These are phyloP conservation scores for Allium cepa DNA, from an alignment of 106 monocot species.

Conservation along the genomic window DNA sequence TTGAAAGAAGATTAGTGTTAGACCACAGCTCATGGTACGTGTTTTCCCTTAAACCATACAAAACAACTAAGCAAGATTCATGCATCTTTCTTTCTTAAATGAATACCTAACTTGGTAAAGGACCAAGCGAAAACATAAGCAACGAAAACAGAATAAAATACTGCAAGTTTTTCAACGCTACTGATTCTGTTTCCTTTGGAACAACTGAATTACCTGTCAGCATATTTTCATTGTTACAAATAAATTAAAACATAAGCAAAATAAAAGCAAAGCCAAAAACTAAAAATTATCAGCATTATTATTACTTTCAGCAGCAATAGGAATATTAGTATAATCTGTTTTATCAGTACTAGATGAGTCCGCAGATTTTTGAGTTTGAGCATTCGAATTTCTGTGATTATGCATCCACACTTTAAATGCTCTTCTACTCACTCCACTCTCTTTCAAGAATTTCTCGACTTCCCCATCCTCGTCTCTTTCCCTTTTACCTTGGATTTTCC, in stretches of 20 bases:
- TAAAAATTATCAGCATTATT: background rate
- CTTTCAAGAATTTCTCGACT: constrained; percentile 59
- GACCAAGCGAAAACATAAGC: no score
- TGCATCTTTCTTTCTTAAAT: no score
- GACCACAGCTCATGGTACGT: no score
- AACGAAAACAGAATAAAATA: background rate
- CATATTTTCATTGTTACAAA: background rate
- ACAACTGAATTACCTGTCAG: constrained; percentile 6
- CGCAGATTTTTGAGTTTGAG: background rate
- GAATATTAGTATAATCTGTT: background rate
- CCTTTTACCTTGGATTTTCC: constrained; percentile 48
- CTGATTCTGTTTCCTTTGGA: background rate
- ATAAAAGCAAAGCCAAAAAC: background rate
- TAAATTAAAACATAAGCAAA: background rate
- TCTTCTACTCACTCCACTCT: constrained; percentile 58
- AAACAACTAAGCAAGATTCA: no score
- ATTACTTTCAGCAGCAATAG: no score
- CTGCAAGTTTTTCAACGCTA: background rate
- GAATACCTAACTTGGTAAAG: no score
- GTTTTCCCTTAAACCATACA: no score
- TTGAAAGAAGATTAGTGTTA: no score
- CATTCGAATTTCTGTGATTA: constrained; percentile 14
- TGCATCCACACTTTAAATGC: constrained; percentile 85
- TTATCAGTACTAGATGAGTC: background rate
- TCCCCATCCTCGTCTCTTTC: constrained; percentile 46